Percentiles rank a stretch among this genome's conserved stretches.
phyloP scores from a whole-genome alignment of 768 basidiomycete species.

The Leccinum longicurvipes region DNA sequence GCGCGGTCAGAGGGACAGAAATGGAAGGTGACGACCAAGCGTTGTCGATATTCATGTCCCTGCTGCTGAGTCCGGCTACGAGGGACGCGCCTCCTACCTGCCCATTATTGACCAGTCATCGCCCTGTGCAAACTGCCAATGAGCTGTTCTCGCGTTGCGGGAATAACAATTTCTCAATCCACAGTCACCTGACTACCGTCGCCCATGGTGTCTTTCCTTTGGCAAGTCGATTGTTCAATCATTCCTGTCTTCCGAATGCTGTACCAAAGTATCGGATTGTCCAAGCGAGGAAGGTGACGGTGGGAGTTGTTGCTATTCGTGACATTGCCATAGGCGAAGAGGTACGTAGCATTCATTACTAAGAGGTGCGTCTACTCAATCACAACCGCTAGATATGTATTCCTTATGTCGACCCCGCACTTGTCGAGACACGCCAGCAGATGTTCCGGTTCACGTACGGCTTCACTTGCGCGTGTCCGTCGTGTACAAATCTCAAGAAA shows the following conservation, averaged over 20 bases:
- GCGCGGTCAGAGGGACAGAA: slow-evolving; percentile 11
- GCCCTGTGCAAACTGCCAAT: slow-evolving; percentile 18
- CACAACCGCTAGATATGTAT: slow-evolving; percentile 55
- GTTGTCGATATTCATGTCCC: slow-evolving; percentile 38
- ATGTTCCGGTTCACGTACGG: slow-evolving; percentile 63
- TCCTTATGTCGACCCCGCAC: slow-evolving; percentile 76
- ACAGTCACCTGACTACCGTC: slow-evolving; percentile 65
- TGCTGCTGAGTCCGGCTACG: slow-evolving; percentile 42
- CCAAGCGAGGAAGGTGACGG: slow-evolving; percentile 37
- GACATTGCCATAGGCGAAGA: slow-evolving; percentile 60
- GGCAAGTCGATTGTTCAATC: slow-evolving; percentile 80
- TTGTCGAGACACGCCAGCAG: slow-evolving; percentile 56
- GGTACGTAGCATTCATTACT: slow-evolving; percentile 36
- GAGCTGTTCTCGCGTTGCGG: slow-evolving; percentile 59
- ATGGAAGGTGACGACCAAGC: slow-evolving; percentile 19
- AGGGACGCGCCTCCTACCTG: slow-evolving; percentile 32
- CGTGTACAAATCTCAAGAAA: slow-evolving; percentile 47
- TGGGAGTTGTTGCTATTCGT: slow-evolving; percentile 66
- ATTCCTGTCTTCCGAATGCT: slow-evolving; percentile 76
- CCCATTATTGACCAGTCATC: slow-evolving; percentile 27
- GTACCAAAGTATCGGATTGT: slow-evolving; percentile 55
- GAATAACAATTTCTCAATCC: slow-evolving; percentile 80
- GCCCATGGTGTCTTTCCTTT: slow-evolving; percentile 76
- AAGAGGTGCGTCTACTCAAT: background rate
- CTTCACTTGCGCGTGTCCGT: slow-evolving; percentile 60